These are phyloP conservation scores for Fomitopsis schrenkii DNA, from an alignment of 1,284 basidiomycete species.

Conservation along the genomic window DNA sequence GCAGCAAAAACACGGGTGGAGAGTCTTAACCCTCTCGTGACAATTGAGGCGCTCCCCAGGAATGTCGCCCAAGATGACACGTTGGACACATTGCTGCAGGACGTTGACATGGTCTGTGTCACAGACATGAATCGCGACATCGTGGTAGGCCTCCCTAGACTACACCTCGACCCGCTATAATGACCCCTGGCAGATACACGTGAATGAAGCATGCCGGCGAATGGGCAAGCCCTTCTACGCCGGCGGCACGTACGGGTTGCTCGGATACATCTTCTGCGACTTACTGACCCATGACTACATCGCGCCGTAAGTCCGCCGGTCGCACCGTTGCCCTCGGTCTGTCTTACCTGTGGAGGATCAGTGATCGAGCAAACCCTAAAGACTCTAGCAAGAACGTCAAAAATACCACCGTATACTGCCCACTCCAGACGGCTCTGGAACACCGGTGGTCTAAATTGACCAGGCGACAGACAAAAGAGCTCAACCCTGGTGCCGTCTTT, in stretches of 20 bases:
- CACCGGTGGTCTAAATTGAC: constrained; percentile 69
- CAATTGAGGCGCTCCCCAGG: constrained; percentile 63
- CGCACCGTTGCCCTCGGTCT: not conserved
- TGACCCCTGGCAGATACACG: constrained; percentile 50
- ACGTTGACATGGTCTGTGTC: constrained; percentile 79
- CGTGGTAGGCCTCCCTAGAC: constrained; percentile 51
- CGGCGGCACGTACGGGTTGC: constrained; percentile 86
- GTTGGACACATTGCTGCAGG: constrained; percentile 56
- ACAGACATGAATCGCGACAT: constrained; percentile 70
- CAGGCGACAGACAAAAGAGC: constrained; percentile 73
- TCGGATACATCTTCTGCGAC: constrained; percentile 94
- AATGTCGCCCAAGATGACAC: constrained; percentile 38
- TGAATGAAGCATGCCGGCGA: constrained; percentile 76
- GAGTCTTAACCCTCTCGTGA: constrained; percentile 89
- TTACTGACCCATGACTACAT: constrained; percentile 85
- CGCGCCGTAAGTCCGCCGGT: constrained; percentile 55
- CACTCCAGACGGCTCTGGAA: constrained; percentile 63
- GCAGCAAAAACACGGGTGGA: constrained; percentile 83
- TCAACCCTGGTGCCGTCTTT: constrained; percentile 71
- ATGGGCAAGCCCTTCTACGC: constrained; percentile 81
- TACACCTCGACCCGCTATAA: constrained; percentile 8
- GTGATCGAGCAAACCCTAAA: constrained; percentile 59
- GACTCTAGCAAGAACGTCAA: constrained; percentile 64
- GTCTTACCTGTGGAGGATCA: constrained; percentile 25
- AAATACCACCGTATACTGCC: constrained; percentile 59